These are phyloP conservation scores for Sordariomycetes sp. DNA, from an alignment of 2,329 filamentous ascomycete species.

Conservation along the genomic window DNA sequence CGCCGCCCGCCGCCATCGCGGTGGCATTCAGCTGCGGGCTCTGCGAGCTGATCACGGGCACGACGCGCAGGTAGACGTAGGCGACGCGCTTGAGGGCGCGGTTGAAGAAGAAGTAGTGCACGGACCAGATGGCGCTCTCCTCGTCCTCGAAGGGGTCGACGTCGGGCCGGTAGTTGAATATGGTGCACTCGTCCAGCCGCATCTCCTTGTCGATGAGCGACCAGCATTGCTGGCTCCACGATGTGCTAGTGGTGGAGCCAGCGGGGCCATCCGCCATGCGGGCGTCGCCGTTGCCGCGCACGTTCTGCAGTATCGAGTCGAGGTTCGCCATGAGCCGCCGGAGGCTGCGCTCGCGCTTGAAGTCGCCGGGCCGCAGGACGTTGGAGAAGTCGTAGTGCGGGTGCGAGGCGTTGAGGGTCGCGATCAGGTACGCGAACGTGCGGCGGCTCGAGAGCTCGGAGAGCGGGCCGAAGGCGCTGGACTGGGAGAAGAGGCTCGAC, in stretches of 20 bases:
- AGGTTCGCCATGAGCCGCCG: constrained; percentile 77
- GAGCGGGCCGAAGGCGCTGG: constrained; percentile 85
- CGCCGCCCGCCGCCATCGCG: constrained; percentile 1
- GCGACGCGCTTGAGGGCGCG: constrained; percentile 83
- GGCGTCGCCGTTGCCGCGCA: constrained; percentile 51
- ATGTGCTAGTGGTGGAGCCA: constrained; percentile 31
- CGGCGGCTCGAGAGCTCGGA: constrained; percentile 81
- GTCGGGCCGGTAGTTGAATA: constrained; percentile 82
- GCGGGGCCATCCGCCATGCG: constrained; percentile 11
- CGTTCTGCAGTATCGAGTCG: constrained; percentile 77
- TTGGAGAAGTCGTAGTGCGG: constrained; percentile 90
- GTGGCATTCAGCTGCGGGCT: constrained; percentile 33
- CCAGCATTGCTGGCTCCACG: constrained; percentile 91
- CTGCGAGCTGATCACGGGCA: constrained; percentile 61
- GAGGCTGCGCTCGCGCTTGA: constrained; percentile 72
- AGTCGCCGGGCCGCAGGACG: constrained; percentile 79
- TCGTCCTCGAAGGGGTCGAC: constrained; percentile 88
- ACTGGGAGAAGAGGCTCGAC: constrained; percentile 61
- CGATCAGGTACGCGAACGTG: constrained; percentile 92
- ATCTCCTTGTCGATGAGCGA: constrained; percentile 88
- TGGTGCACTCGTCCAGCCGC: constrained; percentile 76
- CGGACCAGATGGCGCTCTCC: constrained; percentile 86
- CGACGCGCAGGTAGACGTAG: constrained; percentile 85
- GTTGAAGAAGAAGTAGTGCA: constrained; percentile 98
- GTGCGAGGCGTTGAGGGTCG: constrained; percentile 91